Percentiles rank a stretch among this genome's conserved stretches.
phyloP scores from a whole-genome alignment of 805 yeast genomes.

The Yamadazyma ubonensis region DNA sequence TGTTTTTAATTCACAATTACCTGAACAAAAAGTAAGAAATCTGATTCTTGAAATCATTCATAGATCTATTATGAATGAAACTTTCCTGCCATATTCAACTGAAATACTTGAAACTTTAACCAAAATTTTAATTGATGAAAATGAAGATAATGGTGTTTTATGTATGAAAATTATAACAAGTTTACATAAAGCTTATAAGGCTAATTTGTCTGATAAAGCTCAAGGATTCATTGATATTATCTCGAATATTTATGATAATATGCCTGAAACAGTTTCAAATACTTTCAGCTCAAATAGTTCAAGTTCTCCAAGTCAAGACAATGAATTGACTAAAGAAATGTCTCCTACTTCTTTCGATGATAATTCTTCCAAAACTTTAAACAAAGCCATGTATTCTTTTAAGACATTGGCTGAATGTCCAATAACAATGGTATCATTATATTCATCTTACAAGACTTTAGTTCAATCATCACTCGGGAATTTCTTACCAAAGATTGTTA shows the following conservation, averaged over 20 bases:
- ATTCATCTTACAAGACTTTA: constrained; percentile 79
- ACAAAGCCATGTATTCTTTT: constrained; percentile 75
- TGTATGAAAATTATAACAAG: constrained; percentile 86
- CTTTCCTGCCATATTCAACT: constrained; percentile 67
- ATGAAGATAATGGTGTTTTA: constrained; percentile 92
- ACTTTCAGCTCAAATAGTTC: constrained; percentile 48
- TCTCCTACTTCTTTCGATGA: constrained; percentile 42
- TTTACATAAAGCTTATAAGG: constrained; percentile 81
- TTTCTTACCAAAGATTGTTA: constrained; percentile 80
- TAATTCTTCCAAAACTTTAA: constrained; percentile 51
- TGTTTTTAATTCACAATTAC: constrained; percentile 62
- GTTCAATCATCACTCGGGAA: constrained; percentile 68
- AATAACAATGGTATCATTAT: constrained; percentile 89
- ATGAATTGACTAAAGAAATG: constrained; percentile 24
- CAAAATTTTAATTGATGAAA: constrained; percentile 65
- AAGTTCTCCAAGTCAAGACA: constrained; percentile 12
- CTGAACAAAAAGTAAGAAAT: constrained; percentile 77
- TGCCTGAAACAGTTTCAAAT: constrained; percentile 70
- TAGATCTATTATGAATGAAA: constrained; percentile 78
- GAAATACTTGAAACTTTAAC: constrained; percentile 60
- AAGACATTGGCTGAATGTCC: constrained; percentile 96
- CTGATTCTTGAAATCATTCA: constrained; percentile 76
- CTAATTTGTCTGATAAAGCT: constrained; percentile 64
- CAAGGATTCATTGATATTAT: constrained; percentile 77
- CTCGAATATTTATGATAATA: constrained; percentile 71